A percentile compares a stretch with the other conserved stretches of the same genome.
These are phyloP conservation scores for Phytophthora vignae DNA, from an alignment of 352 stramenopile species.

Conservation along the genomic window DNA sequence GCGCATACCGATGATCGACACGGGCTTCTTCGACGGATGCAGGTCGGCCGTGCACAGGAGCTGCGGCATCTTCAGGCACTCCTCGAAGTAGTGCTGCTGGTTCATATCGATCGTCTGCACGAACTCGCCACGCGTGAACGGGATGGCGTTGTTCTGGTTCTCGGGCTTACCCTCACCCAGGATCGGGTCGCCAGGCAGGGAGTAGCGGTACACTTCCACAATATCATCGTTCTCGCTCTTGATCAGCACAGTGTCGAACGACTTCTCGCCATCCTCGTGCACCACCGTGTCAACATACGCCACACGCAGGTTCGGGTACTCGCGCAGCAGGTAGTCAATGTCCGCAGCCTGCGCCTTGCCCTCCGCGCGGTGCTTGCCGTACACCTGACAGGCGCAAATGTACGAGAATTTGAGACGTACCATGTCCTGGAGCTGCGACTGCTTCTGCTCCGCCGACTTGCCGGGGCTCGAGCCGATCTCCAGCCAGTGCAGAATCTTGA, in stretches of 20 bases:
- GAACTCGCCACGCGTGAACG: constrained; percentile 86
- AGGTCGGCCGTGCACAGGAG: constrained; percentile 76
- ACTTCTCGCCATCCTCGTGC: constrained; percentile 43
- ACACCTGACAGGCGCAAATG: constrained; percentile 87
- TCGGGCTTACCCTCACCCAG: constrained; percentile 85
- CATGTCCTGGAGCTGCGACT: constrained; percentile 83
- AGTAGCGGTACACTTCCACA: constrained; percentile 83
- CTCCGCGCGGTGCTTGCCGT: constrained; percentile 77
- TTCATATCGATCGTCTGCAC: constrained; percentile 93
- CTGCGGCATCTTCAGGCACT: constrained; percentile 89
- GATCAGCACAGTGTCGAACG: constrained; percentile 79
- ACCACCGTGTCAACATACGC: constrained; percentile 84
- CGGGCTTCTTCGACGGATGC: constrained; percentile 71
- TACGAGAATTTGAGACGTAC: constrained; percentile 90
- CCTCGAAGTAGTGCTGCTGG: constrained; percentile 89
- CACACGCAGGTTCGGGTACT: constrained; percentile 87
- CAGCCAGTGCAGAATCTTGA: constrained; percentile 89
- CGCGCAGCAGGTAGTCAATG: constrained; percentile 83
- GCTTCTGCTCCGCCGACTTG: constrained; percentile 79
- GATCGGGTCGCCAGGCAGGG: constrained; percentile 84
- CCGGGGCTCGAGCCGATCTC: constrained; percentile 79
- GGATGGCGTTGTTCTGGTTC: constrained; percentile 87
- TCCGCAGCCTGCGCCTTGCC: constrained; percentile 77
- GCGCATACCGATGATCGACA: constrained; percentile 88
- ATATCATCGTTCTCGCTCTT: constrained; percentile 82